These are phyloP conservation scores for Viola odorata DNA, from an alignment of 345 rosid genomes.

Conservation along the genomic window DNA sequence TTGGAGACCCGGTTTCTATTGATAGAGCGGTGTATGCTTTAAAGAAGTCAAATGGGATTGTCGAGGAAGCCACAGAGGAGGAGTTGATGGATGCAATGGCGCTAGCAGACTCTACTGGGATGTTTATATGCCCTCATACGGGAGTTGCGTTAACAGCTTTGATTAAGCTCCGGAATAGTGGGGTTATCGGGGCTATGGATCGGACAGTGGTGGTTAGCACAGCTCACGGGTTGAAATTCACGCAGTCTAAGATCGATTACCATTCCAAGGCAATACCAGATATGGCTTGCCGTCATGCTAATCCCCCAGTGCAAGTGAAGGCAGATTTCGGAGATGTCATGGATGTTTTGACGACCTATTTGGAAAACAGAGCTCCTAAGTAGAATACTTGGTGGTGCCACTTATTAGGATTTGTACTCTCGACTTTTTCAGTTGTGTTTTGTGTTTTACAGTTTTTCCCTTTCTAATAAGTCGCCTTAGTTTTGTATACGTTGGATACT, in stretches of 20 bases:
- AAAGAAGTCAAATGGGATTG: slow-evolving; percentile 67
- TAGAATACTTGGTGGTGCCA: slow-evolving; percentile 3
- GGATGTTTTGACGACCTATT: slow-evolving; percentile 67
- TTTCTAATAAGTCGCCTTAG: no score
- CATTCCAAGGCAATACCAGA: slow-evolving; percentile 68
- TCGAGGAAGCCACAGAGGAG: slow-evolving; percentile 84
- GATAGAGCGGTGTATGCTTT: slow-evolving; percentile 86
- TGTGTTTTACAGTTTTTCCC: no score
- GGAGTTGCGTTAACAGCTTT: slow-evolving; percentile 85
- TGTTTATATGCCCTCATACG: slow-evolving; percentile 93
- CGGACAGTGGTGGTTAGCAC: slow-evolving; percentile 86
- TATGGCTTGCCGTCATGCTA: slow-evolving; percentile 73
- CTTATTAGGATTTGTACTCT: no score
- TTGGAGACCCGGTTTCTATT: slow-evolving; percentile 87
- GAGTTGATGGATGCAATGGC: slow-evolving; percentile 97
- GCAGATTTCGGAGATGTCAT: slow-evolving; percentile 82
- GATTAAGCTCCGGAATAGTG: slow-evolving; percentile 70
- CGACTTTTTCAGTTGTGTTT: no score
- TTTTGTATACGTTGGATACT: no score
- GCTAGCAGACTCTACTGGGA: slow-evolving; percentile 84
- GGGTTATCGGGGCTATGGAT: slow-evolving; percentile 60
- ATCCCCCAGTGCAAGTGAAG: slow-evolving; percentile 68
- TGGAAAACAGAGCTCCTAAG: slow-evolving; percentile 38
- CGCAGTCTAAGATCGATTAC: slow-evolving; percentile 77
- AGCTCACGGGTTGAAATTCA: slow-evolving; percentile 87